Evolutionary conservation across 345 rosid genomes (phyloP).

Genomic region (Camelina hispida): DNA sequence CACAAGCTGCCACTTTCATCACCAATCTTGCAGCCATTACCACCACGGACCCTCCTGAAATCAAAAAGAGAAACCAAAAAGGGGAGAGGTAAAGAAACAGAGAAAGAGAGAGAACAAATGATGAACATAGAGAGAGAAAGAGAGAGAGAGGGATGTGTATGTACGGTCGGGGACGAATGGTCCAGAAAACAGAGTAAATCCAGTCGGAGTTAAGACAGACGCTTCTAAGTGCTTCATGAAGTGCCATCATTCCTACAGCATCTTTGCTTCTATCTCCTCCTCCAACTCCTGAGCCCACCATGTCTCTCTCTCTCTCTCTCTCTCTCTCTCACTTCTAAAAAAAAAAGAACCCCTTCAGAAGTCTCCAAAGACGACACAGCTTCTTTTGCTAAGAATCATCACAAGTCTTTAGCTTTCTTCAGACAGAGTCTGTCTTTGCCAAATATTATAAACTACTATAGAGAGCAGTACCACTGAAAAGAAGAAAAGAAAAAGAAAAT

Average conservation of each 20-base stretch:
- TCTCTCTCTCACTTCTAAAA: conserved; percentile 15
- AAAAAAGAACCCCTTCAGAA: conserved; percentile 1
- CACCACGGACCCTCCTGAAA: conserved; percentile 95
- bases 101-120: conserved; percentile 38
- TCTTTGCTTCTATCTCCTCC: conserved; percentile 98
- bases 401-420: conserved; percentile 41
- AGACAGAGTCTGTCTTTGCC: conserved; percentile 26
- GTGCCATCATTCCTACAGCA: conserved; percentile 99
- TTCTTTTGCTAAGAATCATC: conserved; percentile 36
- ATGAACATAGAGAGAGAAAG: conserved; percentile 18
- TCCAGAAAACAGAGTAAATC: conserved; percentile 99
- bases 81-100: conserved; percentile 33
- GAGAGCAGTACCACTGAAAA: conserved; percentile 17
- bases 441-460: conserved; percentile 24
- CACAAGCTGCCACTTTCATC: conserved; percentile 99
- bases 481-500: conserved; percentile 21
- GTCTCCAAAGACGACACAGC: conserved; percentile 25
- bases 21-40: conserved; percentile 97
- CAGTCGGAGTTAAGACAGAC: conserved; percentile 97
- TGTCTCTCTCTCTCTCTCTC: conserved; percentile 45
- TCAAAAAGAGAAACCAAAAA: conserved; percentile 35
- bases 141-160: conserved; percentile 12
- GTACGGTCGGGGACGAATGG: conserved; percentile 99
- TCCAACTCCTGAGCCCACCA: conserved; percentile 98
- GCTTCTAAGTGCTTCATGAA: conserved; percentile 98